Conservation (phyloP, 2,329 filamentous ascomycete species). For the Penicillium thymicola region DNA sequence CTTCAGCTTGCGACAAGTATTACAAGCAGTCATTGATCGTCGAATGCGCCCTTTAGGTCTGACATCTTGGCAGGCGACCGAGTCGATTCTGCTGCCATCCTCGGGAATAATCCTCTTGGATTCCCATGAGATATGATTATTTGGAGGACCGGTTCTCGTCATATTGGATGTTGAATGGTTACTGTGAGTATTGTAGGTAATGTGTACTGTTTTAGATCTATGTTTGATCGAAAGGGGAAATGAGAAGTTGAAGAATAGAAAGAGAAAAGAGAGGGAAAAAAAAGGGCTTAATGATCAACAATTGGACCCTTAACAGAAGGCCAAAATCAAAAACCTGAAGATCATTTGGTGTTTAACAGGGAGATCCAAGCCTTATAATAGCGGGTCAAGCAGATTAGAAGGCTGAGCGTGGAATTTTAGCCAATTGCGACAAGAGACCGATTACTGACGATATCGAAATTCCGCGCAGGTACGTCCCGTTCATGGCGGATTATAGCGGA, state of each 20-base stretch:
- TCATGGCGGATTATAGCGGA: slow-evolving; percentile 3
- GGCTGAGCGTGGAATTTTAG: background rate
- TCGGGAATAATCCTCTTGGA: slow-evolving; percentile 25
- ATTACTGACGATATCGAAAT: slow-evolving; percentile 25
- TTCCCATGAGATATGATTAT: slow-evolving; percentile 28
- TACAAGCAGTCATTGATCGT: slow-evolving; percentile 38
- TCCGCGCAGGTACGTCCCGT: slow-evolving; percentile 25
- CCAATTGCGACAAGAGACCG: slow-evolving; percentile 27
- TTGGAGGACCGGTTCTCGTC: slow-evolving; percentile 27
- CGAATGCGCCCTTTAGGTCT: slow-evolving; percentile 35
- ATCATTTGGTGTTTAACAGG: slow-evolving; percentile 21
- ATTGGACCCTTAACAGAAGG: slow-evolving; percentile 17
- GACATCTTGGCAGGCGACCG: slow-evolving; percentile 23
- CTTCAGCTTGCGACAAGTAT: slow-evolving; percentile 39
- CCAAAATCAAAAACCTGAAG: slow-evolving; percentile 19
- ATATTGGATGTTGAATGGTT: slow-evolving; percentile 12
- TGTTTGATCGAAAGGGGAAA: slow-evolving; percentile 1
- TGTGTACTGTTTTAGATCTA: slow-evolving; percentile 8
- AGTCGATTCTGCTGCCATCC: slow-evolving; percentile 22
- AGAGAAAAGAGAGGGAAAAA: background rate
- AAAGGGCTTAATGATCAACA: slow-evolving; percentile 14
- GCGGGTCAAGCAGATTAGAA: slow-evolving; percentile 11
- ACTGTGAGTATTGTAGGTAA: background rate
- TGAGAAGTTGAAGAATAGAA: background rate
- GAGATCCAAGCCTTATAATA: slow-evolving; percentile 24